Conservation (phyloP, 164 flowering plant genomes). For the Euptelea pleiosperma region DNA sequence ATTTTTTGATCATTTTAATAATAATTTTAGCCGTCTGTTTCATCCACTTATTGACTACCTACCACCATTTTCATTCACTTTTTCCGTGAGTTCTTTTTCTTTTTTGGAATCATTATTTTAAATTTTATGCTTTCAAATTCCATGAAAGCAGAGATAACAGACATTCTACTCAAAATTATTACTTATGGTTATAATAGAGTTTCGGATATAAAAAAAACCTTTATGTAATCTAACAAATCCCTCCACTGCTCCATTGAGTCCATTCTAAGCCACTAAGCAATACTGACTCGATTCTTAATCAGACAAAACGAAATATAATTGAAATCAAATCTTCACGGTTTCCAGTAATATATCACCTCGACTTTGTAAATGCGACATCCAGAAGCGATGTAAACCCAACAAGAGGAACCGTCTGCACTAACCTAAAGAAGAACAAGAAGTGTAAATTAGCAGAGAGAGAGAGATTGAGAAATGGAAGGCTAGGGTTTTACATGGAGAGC, state of each 20-base stretch:
- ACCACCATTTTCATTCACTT: no score
- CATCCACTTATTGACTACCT: no score
- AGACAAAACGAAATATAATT: neutral
- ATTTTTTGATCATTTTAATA: no score
- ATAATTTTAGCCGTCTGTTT: no score
- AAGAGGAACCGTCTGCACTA: slow-evolving; percentile 38
- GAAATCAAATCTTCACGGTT: neutral
- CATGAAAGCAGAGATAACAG: no score
- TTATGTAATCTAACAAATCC: neutral
- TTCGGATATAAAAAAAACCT: neutral
- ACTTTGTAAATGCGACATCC: slow-evolving; percentile 56
- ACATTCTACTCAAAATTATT: no score
- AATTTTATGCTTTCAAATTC: no score
- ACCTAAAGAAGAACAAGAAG: slow-evolving; percentile 30
- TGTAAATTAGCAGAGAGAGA: neutral
- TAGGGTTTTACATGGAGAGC: slow-evolving; percentile 46
- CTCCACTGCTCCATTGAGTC: neutral
- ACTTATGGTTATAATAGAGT: no score
- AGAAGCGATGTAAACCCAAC: slow-evolving; percentile 65
- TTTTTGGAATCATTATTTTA: no score
- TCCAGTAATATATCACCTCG: slow-evolving; percentile 25
- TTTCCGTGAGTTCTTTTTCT: no score
- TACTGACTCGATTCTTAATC: neutral
- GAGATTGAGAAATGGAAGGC: neutral
- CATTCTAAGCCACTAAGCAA: neutral